Evolutionary conservation across 768 basidiomycete species (phyloP), one percentile per base, ranked within the genome.

Genomic region (Lactifluus piperatus): DNA sequence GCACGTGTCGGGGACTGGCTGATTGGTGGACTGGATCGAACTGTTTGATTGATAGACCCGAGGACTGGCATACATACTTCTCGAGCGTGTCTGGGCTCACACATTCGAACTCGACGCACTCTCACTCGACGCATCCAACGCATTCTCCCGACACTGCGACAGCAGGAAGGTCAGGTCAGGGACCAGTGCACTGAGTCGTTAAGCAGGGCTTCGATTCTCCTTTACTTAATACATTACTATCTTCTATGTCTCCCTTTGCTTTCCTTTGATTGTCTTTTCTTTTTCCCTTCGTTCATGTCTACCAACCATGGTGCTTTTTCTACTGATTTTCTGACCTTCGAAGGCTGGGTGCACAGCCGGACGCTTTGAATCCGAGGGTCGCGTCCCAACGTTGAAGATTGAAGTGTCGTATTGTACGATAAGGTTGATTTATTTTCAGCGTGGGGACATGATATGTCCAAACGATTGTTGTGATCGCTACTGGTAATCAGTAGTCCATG

Each of bases 61-160:
- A 58, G 32, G 63, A 64, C 14, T 64, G 63, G 63, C 53, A 56
- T 41, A 44, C 56, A 50, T 64, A 64, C 51, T 55, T 64, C 20
- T 54, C 61, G 50, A 61, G 20, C 39, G 41, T 63, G 30, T 61
- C 62, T 5, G 57, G 63, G 10, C 49, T 62, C 36, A 24, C 53
- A 20, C 62, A 62, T 14, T 13, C 48, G 37, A 53, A 59, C 16
- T 36, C 55, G 20, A 30, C 27, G 14, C 52, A 54, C 41, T 7
- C 37, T 14, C 57, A 58, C 29, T 8, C 50, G 14, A 36, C 57
- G 29, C 58, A 36, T 11, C 20, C 51, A 29, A 36, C 45, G 27
- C 57, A 58, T 32, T 27, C 52, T 0, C 29, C 37, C 27, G 43
- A 44, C 22, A 6, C 39, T 37, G n/a, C 52, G 52, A 49, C 39